Conservation (phyloP, 2,329 filamentous ascomycete genomes). For the Fusarium incarnatum region DNA sequence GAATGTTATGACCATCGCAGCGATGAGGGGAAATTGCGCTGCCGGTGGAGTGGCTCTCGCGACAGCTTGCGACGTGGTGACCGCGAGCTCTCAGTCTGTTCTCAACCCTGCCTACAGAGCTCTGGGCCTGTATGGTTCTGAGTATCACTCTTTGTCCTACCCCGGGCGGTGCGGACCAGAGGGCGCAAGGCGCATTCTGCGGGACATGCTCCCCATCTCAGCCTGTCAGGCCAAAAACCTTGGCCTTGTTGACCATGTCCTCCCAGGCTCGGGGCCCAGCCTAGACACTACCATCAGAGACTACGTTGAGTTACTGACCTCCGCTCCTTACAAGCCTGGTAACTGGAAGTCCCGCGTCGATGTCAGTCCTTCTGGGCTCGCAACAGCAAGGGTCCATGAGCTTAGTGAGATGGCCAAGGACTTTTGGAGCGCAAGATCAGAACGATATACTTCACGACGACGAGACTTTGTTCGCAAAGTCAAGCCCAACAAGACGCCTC, state of each 20-base stretch:
- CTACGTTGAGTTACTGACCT: background rate
- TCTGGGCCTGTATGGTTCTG: slow-evolving; percentile 30
- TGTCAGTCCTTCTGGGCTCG: background rate
- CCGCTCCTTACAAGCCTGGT: background rate
- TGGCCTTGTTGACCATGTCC: slow-evolving; percentile 14
- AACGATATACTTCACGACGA: slow-evolving; percentile 5
- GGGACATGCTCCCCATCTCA: slow-evolving; percentile 14
- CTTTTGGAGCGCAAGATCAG: slow-evolving; percentile 26
- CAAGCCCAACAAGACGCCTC: slow-evolving; percentile 2
- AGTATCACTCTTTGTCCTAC: slow-evolving; percentile 34
- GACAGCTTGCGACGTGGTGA: slow-evolving; percentile 28
- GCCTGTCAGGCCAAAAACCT: slow-evolving; percentile 4
- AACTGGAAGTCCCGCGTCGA: slow-evolving; percentile 13
- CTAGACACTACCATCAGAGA: slow-evolving; percentile 5
- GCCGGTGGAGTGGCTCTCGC: slow-evolving; percentile 34
- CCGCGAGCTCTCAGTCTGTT: slow-evolving; percentile 21
- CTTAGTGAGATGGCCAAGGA: slow-evolving; percentile 26
- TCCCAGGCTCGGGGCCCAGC: background rate
- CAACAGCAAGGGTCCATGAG: background rate
- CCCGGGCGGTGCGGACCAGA: slow-evolving; percentile 8
- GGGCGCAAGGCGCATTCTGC: background rate
- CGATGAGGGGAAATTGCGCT: slow-evolving; percentile 31
- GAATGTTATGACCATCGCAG: slow-evolving; percentile 12
- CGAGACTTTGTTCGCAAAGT: slow-evolving; percentile 18
- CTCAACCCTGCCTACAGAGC: slow-evolving; percentile 34